Conservation (phyloP, 1,284 basidiomycete genomes). For the Tremellales sp. region DNA sequence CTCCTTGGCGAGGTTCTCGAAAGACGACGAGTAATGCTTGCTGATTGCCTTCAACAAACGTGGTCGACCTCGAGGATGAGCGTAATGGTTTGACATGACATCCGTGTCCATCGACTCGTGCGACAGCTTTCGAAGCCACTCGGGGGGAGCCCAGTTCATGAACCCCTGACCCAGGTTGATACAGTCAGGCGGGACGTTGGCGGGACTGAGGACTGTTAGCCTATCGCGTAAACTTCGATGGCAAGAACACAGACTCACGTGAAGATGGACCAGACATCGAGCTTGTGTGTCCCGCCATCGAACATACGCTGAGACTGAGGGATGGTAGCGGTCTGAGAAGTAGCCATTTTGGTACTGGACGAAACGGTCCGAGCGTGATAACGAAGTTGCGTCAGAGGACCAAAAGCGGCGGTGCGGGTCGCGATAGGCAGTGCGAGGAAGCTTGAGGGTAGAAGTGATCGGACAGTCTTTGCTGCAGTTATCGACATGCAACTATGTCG, state of each 20-base stretch:
- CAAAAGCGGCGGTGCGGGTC: too few relatives aligned
- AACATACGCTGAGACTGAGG: constrained; percentile 44
- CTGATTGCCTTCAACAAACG: constrained; percentile 81
- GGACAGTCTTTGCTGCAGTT: too few relatives aligned
- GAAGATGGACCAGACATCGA: constrained; percentile 91
- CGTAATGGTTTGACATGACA: constrained; percentile 78
- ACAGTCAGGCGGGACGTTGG: constrained; percentile 76
- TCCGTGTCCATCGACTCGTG: constrained; percentile 61
- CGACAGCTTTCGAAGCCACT: constrained; percentile 75
- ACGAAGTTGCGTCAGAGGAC: too few relatives aligned
- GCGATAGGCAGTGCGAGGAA: too few relatives aligned
- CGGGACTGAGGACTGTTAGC: constrained; percentile 56
- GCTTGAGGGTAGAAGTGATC: too few relatives aligned
- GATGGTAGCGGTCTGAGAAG: constrained; percentile 25
- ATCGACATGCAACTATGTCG: too few relatives aligned
- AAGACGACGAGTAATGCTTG: constrained; percentile 63
- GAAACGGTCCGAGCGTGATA: not conserved
- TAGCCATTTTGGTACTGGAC: constrained; percentile 21
- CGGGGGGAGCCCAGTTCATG: constrained; percentile 77
- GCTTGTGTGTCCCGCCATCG: constrained; percentile 48
- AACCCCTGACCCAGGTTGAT: constrained; percentile 92
- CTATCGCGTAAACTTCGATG: not conserved
- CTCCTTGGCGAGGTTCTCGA: constrained; percentile 54
- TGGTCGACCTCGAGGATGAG: constrained; percentile 80
- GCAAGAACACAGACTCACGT: constrained; percentile 57